A percentile compares a stretch with the other conserved stretches of the same genome.
These are phyloP conservation scores for Phialophora macrospora DNA, from an alignment of 2,329 filamentous ascomycete species.

Conservation along the genomic window DNA sequence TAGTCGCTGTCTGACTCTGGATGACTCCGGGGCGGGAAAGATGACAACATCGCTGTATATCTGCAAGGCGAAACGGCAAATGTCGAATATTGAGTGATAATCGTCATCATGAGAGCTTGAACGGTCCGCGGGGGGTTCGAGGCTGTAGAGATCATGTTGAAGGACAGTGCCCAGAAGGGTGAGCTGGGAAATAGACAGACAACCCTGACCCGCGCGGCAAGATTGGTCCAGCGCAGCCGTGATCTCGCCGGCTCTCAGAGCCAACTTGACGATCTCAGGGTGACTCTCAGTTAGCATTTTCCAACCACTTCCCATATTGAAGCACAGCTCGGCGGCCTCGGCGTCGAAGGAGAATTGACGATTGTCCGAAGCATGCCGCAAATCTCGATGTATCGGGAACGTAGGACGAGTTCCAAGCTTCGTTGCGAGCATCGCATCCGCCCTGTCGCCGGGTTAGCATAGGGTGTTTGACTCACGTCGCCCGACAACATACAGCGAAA, in stretches of 20 bases:
- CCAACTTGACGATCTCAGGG: neutral
- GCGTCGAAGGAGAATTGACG: neutral
- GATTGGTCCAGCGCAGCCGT: conserved; percentile 1
- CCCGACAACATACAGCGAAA: conserved; percentile 3
- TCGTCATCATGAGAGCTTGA: no score
- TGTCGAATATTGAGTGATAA: neutral
- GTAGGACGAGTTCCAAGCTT: conserved; percentile 2
- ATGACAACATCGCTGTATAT: conserved; percentile 11
- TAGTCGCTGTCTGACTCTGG: neutral
- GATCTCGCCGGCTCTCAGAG: conserved; percentile 1
- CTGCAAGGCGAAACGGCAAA: conserved; percentile 1
- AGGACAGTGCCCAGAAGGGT: neutral
- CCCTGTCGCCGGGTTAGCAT: neutral
- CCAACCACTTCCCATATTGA: conserved; percentile 1
- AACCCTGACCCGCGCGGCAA: neutral
- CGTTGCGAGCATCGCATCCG: neutral
- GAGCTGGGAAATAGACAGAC: neutral
- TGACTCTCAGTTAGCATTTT: neutral
- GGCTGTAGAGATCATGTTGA: conserved; percentile 8
- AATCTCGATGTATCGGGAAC: neutral
- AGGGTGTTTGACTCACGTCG: neutral
- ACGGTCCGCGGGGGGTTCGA: neutral
- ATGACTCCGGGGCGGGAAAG: neutral
- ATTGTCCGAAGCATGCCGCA: neutral
- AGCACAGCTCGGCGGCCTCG: neutral